Percentiles rank a stretch among this genome's conserved stretches.
phyloP scores from a whole-genome alignment of 352 stramenopile species.

The Phytophthora pisi region DNA sequence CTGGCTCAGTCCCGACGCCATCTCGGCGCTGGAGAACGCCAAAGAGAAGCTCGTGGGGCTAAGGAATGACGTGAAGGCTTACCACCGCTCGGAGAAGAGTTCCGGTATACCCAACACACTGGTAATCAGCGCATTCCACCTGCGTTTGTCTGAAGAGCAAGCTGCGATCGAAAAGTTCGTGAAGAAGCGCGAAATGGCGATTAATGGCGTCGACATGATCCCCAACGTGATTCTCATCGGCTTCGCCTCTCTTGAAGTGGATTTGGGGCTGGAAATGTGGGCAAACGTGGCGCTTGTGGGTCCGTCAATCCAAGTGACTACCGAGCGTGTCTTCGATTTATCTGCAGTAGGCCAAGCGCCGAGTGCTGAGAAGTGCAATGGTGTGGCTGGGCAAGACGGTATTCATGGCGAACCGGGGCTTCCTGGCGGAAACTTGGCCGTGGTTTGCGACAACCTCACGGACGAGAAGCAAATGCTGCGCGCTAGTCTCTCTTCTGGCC shows the following conservation, averaged over 20 bases:
- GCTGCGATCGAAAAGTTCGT: slow-evolving; percentile 18
- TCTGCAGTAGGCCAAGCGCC: slow-evolving; percentile 3
- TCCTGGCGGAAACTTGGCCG: slow-evolving; percentile 24
- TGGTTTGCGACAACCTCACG: slow-evolving; percentile 1
- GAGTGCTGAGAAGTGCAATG: neutral
- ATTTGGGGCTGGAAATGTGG: slow-evolving; percentile 16
- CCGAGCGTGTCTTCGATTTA: slow-evolving; percentile 1
- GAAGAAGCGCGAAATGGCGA: slow-evolving; percentile 1
- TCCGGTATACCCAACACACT: neutral
- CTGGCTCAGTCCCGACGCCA: slow-evolving; percentile 13
- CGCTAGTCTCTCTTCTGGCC: slow-evolving; percentile 1
- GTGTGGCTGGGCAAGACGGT: slow-evolving; percentile 3
- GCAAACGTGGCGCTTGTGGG: slow-evolving; percentile 22
- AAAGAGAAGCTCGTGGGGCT: slow-evolving; percentile 18
- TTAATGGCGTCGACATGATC: slow-evolving; percentile 2
- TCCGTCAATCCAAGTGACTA: slow-evolving; percentile 6
- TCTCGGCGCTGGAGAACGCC: slow-evolving; percentile 3
- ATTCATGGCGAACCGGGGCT: slow-evolving; percentile 9
- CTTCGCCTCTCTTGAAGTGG: slow-evolving; percentile 13
- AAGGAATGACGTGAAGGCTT: slow-evolving; percentile 6
- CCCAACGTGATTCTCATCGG: slow-evolving; percentile 23
- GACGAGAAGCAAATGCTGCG: slow-evolving; percentile 5
- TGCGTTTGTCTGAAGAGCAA: slow-evolving; percentile 17
- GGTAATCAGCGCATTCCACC: slow-evolving; percentile 13
- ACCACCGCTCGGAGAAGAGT: neutral